Base-by-base conservation (phyloP, 2,329 filamentous ascomycete genomes). In the Arthroderma uncinatum region DNA sequence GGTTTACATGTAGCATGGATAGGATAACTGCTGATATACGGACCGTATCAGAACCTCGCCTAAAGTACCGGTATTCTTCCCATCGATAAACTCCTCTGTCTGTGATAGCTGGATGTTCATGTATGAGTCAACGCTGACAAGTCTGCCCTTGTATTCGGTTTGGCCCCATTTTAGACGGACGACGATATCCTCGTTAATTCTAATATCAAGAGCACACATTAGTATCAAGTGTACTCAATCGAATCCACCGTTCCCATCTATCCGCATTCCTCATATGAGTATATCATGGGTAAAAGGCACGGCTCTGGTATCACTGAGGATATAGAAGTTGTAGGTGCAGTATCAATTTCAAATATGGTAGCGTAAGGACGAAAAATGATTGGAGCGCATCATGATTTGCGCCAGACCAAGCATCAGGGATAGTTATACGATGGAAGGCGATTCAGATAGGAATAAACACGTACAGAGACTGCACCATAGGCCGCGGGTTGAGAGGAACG, bases 131-230 rank as follows among this genome's bases (percentile, higher is more conserved):
- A 95, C 88, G 66, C 87, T 92, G 69, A 95, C 87, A 61, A 98
- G 82, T 63, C 83, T 82, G 71, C 93, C 93, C 73, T 92, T 94
- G 82, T 98, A 98, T 74, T 98, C 93, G 59, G 89, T 93, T 74
- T 96, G 86, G 66, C 89, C 90, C 93, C 93, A 98, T 81, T 98
- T 98, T 63, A 98, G 82, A 66, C 91, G 89, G 62, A 98, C 87
- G 62, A 91, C 79, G 68, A 98, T 85, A 68, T 92, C 83, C 73
- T 94, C 87, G 78, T 94, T 87, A 75, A 98, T 87, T 62, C 86
- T 90, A 53, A 12, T 14, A 19, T n/a, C 10, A 42, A 28, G 16
- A 12, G 25, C 37, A 33, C 21, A 21, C 8, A 44, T 55, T 44
- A 55, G 53, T 21, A 34, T 55, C 8, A 10, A n/a, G 8, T 5